Evolutionary conservation across 2,329 filamentous ascomycete species (phyloP), one percentile per base, ranked within the genome.

Genomic region (Cercospora berteroae): DNA sequence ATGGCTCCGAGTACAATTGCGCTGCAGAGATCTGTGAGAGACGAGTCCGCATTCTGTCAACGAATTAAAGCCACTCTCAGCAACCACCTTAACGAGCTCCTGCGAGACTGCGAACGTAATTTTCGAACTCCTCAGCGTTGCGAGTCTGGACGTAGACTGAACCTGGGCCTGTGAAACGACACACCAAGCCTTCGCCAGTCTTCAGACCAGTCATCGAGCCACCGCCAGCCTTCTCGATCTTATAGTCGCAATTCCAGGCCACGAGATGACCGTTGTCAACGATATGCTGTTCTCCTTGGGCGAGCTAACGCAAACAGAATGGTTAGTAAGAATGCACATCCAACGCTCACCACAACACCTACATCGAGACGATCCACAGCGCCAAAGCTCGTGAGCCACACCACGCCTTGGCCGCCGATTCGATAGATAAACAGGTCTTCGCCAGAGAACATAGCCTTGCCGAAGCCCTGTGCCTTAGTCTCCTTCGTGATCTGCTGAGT

Each of bases 171-270:
- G 89, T 93, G 72, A 97, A 97, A 77, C 93, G 95, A 83, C 94
- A 97, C 5, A 96, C 93, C 39, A 97, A 81, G 0, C 94, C 94
- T 79, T 98, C 94, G 0, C 86, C 90, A 0, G 91, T 89, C 29
- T 89, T 88, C 23, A 96, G 88, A 6, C 91, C 93, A 6, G 97
- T 89, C 70, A 97, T 88, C 33, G 94, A 93, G 2, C 94, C 94
- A 3, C 91, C 94, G 0, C 94, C 89, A 2, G 94, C 90, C n/a
- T 94, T 89, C 81, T 97, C 93, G 70, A 97, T 88, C 4, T 91
- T 85, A 75, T 97, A 97, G 75, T 96, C 92, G 75, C 90, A 93
- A 77, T 96, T 97, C 94, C 94, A 98, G 0, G 94, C 94, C 0
- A 98, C 93, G 0, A 98, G 84, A 73, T 98, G 93, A 3, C 74